These are phyloP conservation scores for Anthracocystis setariae DNA, from an alignment of 1,284 basidiomycete genomes.

Conservation along the genomic window DNA sequence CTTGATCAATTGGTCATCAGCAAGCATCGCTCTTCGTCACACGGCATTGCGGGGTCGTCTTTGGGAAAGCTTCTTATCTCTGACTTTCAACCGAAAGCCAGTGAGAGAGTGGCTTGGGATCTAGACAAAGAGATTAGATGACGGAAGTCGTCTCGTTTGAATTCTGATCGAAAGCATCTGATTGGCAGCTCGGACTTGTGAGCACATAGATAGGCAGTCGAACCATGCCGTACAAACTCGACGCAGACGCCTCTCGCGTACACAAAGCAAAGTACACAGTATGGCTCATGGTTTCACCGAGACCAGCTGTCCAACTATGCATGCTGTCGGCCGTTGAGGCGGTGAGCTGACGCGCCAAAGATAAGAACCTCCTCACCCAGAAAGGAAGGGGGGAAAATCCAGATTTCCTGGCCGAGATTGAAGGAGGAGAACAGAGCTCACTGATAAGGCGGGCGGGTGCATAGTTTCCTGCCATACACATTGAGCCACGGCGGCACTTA, in stretches of 20 bases:
- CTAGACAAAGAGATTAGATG: background rate
- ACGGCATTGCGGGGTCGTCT: background rate
- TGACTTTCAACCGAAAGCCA: background rate
- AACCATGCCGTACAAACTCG: background rate
- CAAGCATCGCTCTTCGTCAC: too few relatives aligned
- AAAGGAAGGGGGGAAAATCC: background rate
- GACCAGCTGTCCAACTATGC: conserved; percentile 16
- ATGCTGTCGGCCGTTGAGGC: background rate
- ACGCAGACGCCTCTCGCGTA: background rate
- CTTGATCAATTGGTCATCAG: too few relatives aligned
- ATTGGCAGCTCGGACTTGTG: conserved; percentile 26
- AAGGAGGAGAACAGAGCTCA: too few relatives aligned
- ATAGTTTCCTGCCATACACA: background rate
- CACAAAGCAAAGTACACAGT: too few relatives aligned
- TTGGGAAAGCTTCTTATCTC: background rate
- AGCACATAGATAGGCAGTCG: conserved; percentile 23
- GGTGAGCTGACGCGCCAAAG: conserved; percentile 8
- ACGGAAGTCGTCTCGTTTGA: background rate
- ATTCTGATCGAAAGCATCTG: conserved; percentile 6
- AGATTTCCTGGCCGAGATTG: background rate
- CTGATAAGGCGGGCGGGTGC: background rate
- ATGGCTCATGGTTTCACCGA: too few relatives aligned
- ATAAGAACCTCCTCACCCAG: conserved; percentile 17
- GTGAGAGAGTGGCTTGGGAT: background rate
- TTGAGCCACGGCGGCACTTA: background rate